phyloP scores from a whole-genome alignment of 441 rosid species.

The Pelargonium myrrhifolium region DNA sequence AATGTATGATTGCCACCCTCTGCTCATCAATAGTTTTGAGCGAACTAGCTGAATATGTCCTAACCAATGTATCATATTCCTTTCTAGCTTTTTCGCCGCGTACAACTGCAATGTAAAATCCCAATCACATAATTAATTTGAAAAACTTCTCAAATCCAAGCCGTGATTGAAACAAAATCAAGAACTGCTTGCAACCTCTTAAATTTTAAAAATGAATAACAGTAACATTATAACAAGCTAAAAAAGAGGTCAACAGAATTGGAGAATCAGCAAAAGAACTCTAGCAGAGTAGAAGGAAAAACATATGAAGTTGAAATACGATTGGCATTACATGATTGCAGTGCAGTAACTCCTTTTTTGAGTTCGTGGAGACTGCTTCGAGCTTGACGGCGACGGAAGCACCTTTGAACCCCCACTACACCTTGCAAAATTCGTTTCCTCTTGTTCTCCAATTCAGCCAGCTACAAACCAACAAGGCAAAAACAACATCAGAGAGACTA shows the following conservation, averaged over 20 bases:
- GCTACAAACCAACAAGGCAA: conserved; percentile 35
- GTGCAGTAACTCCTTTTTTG: conserved; percentile 36
- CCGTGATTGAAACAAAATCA: neutral
- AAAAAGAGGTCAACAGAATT: conserved; percentile 9
- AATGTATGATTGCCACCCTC: conserved; percentile 38
- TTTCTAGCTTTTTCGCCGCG: conserved; percentile 61
- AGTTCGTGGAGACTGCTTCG: conserved; percentile 44
- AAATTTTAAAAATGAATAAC: neutral
- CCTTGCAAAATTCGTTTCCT: conserved; percentile 53
- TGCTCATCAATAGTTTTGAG: conserved; percentile 26
- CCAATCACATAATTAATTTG: conserved; percentile 10
- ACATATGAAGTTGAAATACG: conserved; percentile 1
- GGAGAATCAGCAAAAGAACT: neutral
- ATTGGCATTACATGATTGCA: conserved; percentile 62
- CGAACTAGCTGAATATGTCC: conserved; percentile 21
- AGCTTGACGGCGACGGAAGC: conserved; percentile 51
- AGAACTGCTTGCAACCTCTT: neutral
- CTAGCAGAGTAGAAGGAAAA: neutral
- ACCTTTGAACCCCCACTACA: conserved; percentile 60
- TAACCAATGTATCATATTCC: conserved; percentile 23
- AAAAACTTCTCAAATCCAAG: conserved; percentile 5
- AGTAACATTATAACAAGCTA: neutral
- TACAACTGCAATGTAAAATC: conserved; percentile 43
- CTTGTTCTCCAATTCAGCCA: conserved; percentile 59
- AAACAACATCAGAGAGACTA: conserved; percentile 13